These are phyloP conservation scores for Leishmania martiniquensis DNA, from an alignment of 208 protist genomes.

Conservation along the genomic window DNA sequence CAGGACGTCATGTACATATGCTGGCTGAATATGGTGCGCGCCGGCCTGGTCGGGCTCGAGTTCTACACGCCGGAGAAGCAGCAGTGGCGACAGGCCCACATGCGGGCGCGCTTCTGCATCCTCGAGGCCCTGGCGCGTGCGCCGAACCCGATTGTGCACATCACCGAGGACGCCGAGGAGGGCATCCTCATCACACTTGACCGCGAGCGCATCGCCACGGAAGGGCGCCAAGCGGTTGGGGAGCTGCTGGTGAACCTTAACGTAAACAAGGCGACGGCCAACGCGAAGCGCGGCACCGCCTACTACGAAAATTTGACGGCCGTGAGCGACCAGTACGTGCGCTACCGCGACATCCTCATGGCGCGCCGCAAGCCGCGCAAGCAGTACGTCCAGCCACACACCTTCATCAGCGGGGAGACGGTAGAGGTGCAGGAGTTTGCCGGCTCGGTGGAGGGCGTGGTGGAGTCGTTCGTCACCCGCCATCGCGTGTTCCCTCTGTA, in stretches of 20 bases:
- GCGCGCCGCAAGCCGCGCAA: slow-evolving; percentile 83
- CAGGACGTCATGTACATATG: slow-evolving; percentile 68
- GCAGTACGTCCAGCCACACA: slow-evolving; percentile 89
- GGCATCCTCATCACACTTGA: slow-evolving; percentile 77
- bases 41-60: slow-evolving; percentile 89
- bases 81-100: slow-evolving; percentile 93
- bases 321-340: slow-evolving; percentile 62
- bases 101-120: slow-evolving; percentile 92
- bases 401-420: slow-evolving; percentile 43
- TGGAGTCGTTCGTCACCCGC: slow-evolving; percentile 57
- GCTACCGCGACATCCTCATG: slow-evolving; percentile 79
- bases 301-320: slow-evolving; percentile 73
- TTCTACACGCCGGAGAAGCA: slow-evolving; percentile 88
- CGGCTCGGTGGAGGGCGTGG: slow-evolving; percentile 51
- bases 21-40: slow-evolving; percentile 94
- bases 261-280: slow-evolving; percentile 84
- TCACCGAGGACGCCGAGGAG: slow-evolving; percentile 51
- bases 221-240: slow-evolving; percentile 75
- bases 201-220: slow-evolving; percentile 70
- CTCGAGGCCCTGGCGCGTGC: slow-evolving; percentile 73
- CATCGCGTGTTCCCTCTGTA: slow-evolving; percentile 67
- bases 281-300: slow-evolving; percentile 46
- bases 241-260: slow-evolving; percentile 73
- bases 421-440: slow-evolving; percentile 63
- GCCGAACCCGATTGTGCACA: slow-evolving; percentile 55